Evolutionary conservation across 1,284 basidiomycete species (phyloP).

Genomic region (Sporisorium graminicola): DNA sequence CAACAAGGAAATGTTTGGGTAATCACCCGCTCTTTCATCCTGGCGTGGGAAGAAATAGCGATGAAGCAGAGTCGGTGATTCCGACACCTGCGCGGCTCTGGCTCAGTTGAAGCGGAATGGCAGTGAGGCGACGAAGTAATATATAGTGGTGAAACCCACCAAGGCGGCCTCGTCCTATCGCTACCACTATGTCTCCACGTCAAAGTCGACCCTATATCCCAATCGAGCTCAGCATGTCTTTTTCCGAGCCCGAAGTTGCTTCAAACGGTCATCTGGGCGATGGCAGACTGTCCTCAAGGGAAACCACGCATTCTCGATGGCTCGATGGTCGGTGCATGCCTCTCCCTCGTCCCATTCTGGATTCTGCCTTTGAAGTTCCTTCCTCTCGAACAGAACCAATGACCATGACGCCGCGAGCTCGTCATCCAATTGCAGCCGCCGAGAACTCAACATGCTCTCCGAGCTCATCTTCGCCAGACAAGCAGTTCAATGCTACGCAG

Average conservation of each 20-base stretch:
- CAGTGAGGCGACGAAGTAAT: not conserved
- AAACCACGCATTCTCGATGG: conserved; percentile 6
- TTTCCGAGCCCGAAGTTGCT: not conserved
- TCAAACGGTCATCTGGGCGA: not conserved
- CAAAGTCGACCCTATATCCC: not conserved
- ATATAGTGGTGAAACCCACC: not conserved
- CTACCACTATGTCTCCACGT: not conserved
- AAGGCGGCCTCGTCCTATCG: not conserved
- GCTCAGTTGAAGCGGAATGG: not conserved
- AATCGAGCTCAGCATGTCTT: not conserved
- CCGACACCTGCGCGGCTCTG: conserved; percentile 1
- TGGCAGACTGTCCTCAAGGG: conserved; percentile 6
- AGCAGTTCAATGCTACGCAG: not conserved
- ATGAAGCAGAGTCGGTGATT: not conserved
- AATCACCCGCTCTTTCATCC: not conserved
- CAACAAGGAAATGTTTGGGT: not conserved
- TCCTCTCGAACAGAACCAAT: not conserved
- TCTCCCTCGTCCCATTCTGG: not conserved
- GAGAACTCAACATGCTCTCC: not conserved
- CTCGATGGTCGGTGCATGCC: conserved; percentile 13
- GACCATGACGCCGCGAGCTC: not conserved
- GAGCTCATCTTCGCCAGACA: not conserved
- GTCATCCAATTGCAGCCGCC: not conserved
- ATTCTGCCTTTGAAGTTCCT: not conserved
- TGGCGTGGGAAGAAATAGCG: not conserved